Evolutionary conservation across 441 rosid genomes (phyloP).

Genomic region (Geranium incanum): DNA sequence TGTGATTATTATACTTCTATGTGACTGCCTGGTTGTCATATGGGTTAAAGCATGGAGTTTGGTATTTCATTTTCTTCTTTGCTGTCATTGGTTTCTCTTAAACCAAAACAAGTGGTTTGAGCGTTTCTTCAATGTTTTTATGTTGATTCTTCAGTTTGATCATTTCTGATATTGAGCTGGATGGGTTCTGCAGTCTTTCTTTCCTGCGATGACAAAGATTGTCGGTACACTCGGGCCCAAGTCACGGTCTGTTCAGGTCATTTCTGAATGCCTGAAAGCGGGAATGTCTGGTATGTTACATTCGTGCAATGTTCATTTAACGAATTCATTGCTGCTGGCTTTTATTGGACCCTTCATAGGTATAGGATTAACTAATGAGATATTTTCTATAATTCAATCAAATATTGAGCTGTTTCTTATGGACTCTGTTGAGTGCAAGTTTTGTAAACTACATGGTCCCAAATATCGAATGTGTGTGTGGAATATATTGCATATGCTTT

Average conservation of each 20-base stretch:
- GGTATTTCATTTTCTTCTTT: neutral
- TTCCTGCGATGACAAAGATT: constrained; percentile 48
- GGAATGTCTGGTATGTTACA: constrained; percentile 42
- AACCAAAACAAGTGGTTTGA: neutral
- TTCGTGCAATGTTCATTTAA: neutral
- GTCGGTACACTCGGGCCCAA: constrained; percentile 45
- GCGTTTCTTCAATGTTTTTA: neutral
- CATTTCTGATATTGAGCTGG: neutral
- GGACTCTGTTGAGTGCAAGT: constrained; percentile 10
- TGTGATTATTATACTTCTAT: neutral
- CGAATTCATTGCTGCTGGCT: neutral
- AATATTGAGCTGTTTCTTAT: neutral
- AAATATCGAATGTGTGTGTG: neutral
- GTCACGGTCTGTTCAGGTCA: constrained; percentile 31
- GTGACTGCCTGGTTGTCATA: neutral
- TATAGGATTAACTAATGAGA: neutral
- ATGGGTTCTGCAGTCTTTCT: constrained; percentile 30
- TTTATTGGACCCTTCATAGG: neutral
- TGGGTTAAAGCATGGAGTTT: neutral
- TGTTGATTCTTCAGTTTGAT: neutral
- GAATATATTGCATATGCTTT: neutral
- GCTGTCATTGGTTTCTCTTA: neutral
- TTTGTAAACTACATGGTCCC: neutral
- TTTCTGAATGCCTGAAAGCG: constrained; percentile 35
- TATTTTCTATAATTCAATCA: neutral